phyloP scores from a whole-genome alignment of 2,329 filamentous ascomycete species.

The Stachybotrys chartarum region DNA sequence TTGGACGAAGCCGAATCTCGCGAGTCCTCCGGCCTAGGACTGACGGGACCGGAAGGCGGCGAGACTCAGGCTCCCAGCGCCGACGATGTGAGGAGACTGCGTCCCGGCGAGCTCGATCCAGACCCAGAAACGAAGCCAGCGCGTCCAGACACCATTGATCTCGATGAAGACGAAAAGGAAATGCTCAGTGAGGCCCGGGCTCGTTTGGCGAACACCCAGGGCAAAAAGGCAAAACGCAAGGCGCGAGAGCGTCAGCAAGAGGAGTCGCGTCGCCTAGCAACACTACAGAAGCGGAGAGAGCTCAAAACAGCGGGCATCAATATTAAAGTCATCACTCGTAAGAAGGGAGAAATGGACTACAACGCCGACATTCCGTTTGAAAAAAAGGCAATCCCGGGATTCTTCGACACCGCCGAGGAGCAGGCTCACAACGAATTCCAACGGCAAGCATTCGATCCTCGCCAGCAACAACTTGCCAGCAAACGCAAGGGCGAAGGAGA shows the following conservation, averaged over 20 bases:
- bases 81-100: slow-evolving; percentile 81
- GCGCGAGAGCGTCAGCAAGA: slow-evolving; percentile 92
- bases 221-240: slow-evolving; percentile 98
- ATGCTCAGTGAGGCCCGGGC: slow-evolving; percentile 98
- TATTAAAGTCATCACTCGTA: slow-evolving; percentile 85
- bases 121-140: slow-evolving; percentile 96
- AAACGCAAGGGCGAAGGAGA: slow-evolving; percentile 96
- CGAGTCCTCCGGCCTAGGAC: slow-evolving; percentile 74
- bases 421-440: slow-evolving; percentile 73
- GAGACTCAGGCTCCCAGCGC: slow-evolving; percentile 84
- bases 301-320: slow-evolving; percentile 98
- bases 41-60: slow-evolving; percentile 79
- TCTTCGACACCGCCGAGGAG: slow-evolving; percentile 90
- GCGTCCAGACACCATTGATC: slow-evolving; percentile 90
- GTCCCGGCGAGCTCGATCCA: slow-evolving; percentile 92
- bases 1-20: slow-evolving; percentile 91
- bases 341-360: slow-evolving; percentile 98
- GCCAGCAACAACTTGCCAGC: slow-evolving; percentile 81
- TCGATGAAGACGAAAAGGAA: slow-evolving; percentile 98
- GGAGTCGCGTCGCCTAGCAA: slow-evolving; percentile 81
- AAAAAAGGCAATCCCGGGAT: slow-evolving; percentile 79
- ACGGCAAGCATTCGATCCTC: slow-evolving; percentile 79
- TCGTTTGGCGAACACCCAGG: slow-evolving; percentile 93
- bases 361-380: slow-evolving; percentile 99
- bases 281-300: slow-evolving; percentile 90